Evolutionary conservation across 495 filamentous ascomycete genomes (phyloP).

Genomic region (Neurospora cerealis): DNA sequence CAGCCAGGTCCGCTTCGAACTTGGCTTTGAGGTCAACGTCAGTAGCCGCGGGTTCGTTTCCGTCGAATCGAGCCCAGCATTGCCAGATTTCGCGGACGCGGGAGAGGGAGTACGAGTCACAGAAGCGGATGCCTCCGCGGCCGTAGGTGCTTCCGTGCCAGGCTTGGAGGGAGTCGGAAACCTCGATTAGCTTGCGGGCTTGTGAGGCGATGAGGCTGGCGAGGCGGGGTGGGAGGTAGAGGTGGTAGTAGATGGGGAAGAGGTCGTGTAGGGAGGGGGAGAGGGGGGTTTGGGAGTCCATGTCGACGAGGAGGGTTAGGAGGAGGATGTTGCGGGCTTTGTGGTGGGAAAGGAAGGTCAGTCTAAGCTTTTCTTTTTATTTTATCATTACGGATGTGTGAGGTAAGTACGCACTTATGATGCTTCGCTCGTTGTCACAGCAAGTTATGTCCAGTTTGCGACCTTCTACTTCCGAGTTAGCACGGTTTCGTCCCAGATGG

Average conservation of each 20-base stretch:
- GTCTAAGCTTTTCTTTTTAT: not conserved
- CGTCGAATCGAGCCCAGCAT: slow-evolving; percentile 4
- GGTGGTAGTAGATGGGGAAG: slow-evolving; percentile 21
- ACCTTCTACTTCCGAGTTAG: not conserved
- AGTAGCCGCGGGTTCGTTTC: not conserved
- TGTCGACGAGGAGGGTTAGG: slow-evolving; percentile 17
- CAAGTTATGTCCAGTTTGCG: slow-evolving; percentile 23
- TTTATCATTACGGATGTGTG: not conserved
- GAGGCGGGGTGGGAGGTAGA: slow-evolving; percentile 7
- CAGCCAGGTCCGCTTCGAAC: not conserved
- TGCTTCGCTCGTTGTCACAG: slow-evolving; percentile 15
- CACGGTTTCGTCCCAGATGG: not conserved
- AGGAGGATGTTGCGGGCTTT: slow-evolving; percentile 24
- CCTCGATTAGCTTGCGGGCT: slow-evolving; percentile 7
- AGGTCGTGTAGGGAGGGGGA: not conserved
- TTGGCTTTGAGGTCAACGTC: slow-evolving; percentile 2
- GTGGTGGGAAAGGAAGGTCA: not conserved
- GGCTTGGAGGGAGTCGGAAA: slow-evolving; percentile 10
- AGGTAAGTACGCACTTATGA: slow-evolving; percentile 13
- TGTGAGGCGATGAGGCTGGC: slow-evolving; percentile 13
- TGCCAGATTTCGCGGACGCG: slow-evolving; percentile 15
- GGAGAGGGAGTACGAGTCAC: slow-evolving; percentile 13
- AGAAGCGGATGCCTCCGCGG: slow-evolving; percentile 11
- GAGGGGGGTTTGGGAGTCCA: not conserved
- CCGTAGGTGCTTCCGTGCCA: slow-evolving; percentile 19